Evolutionary conservation across 495 filamentous ascomycete genomes (phyloP).

Genomic region (Penicillium ucsense): DNA sequence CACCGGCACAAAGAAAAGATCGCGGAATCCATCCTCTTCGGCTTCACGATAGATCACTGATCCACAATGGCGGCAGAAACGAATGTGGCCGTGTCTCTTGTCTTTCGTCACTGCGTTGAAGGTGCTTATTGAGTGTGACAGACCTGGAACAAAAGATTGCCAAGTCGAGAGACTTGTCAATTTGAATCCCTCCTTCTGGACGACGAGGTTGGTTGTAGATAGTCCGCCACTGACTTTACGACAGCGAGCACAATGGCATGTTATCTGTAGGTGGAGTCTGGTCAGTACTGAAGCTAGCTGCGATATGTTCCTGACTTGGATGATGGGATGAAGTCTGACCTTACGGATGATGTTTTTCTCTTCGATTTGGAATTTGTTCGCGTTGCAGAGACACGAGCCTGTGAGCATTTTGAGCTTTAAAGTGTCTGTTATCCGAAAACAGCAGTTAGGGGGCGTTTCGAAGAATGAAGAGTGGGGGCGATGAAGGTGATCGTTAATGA

Average conservation of each 20-base stretch:
- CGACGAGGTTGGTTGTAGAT: background rate
- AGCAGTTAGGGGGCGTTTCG: no score
- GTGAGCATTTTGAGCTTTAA: background rate
- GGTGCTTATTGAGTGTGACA: background rate
- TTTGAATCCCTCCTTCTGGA: background rate
- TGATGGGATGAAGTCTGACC: background rate
- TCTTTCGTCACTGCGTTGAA: background rate
- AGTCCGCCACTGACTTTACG: constrained; percentile 1
- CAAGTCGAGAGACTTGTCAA: background rate
- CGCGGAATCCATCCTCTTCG: background rate
- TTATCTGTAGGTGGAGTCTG: background rate
- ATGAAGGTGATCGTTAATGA: no score
- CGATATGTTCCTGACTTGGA: no score
- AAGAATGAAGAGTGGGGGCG: no score
- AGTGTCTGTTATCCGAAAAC: no score
- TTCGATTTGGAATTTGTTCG: background rate
- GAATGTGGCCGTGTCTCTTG: background rate
- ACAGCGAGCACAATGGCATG: constrained; percentile 2
- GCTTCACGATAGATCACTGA: constrained; percentile 3
- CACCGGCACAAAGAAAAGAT: background rate
- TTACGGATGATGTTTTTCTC: background rate
- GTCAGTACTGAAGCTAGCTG: background rate
- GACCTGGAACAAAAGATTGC: background rate
- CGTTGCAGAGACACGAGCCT: background rate
- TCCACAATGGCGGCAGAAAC: constrained; percentile 1